Evolutionary conservation across 2,329 filamentous ascomycete species (phyloP).

Genomic region (Pseudogymnoascus sp.): DNA sequence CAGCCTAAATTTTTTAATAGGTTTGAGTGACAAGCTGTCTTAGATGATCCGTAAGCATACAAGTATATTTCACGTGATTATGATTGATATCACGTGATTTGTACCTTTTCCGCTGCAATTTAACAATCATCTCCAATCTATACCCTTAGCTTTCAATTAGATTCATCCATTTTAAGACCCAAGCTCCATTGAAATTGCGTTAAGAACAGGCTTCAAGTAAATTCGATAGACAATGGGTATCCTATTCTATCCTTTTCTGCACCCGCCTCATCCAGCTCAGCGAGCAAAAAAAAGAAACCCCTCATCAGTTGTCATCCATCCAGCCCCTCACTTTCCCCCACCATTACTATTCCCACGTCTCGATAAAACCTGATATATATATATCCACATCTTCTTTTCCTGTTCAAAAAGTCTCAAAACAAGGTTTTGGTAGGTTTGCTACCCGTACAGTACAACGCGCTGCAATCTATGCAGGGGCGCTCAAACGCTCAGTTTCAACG

Average conservation of each 20-base stretch:
- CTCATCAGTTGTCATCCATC: background rate
- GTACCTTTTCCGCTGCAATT: background rate
- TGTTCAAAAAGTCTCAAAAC: background rate
- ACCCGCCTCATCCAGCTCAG: constrained; percentile 2
- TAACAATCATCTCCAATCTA: background rate
- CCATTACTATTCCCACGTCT: background rate
- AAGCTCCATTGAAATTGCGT: background rate
- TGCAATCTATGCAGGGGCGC: constrained; percentile 3
- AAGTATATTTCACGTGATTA: background rate
- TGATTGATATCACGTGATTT: background rate
- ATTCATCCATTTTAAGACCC: background rate
- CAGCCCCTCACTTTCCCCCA: background rate
- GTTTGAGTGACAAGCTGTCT: background rate
- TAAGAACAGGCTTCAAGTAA: background rate
- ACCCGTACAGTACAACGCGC: background rate
- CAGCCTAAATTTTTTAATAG: background rate
- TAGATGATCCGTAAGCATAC: background rate
- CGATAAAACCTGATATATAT: constrained; percentile 3
- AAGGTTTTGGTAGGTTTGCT: background rate
- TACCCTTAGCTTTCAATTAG: no score
- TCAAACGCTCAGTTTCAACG: constrained; percentile 1
- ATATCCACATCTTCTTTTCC: background rate
- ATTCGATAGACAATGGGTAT: background rate
- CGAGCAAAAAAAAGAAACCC: background rate
- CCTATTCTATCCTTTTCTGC: background rate